A percentile compares a stretch with the other conserved stretches of the same genome.
These are phyloP conservation scores for Collybia nuda DNA, from an alignment of 768 basidiomycete species.

Conservation along the genomic window DNA sequence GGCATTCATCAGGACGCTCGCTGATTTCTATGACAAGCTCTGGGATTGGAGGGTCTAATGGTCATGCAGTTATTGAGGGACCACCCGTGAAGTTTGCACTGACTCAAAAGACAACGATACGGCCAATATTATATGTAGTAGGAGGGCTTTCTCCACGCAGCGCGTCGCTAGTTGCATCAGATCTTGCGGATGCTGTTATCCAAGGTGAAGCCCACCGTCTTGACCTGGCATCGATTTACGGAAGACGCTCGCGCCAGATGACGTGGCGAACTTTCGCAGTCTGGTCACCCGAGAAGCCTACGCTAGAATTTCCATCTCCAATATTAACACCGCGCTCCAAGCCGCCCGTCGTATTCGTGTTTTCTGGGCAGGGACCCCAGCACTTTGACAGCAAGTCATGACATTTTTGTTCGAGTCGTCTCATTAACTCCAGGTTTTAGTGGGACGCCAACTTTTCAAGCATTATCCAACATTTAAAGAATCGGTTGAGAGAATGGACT, in stretches of 20 bases:
- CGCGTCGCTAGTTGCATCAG: slow-evolving; percentile 12
- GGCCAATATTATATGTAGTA: slow-evolving; percentile 28
- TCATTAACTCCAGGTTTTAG: slow-evolving; percentile 14
- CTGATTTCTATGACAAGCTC: slow-evolving; percentile 41
- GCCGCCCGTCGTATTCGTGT: slow-evolving; percentile 34
- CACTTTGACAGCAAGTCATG: slow-evolving; percentile 32
- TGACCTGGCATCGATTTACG: slow-evolving; percentile 14
- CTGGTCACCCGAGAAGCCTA: background rate
- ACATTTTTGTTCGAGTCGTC: background rate
- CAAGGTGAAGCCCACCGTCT: slow-evolving; percentile 1
- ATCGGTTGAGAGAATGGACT: slow-evolving; percentile 37
- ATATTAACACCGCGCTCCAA: slow-evolving; percentile 20
- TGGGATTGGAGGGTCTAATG: slow-evolving; percentile 45
- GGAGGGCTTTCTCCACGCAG: slow-evolving; percentile 37
- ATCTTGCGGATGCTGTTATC: background rate
- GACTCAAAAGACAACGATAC: background rate
- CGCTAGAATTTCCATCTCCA: slow-evolving; percentile 24
- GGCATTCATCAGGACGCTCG: slow-evolving; percentile 17
- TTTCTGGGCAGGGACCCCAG: slow-evolving; percentile 40
- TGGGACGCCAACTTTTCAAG: slow-evolving; percentile 36
- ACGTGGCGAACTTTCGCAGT: slow-evolving; percentile 30
- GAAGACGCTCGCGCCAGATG: slow-evolving; percentile 29
- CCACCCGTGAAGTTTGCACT: slow-evolving; percentile 17
- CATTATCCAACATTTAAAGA: slow-evolving; percentile 33
- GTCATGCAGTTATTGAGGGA: slow-evolving; percentile 37